Base-by-base conservation (phyloP, 164 flowering plant species). In the Akebia trifoliata region DNA sequence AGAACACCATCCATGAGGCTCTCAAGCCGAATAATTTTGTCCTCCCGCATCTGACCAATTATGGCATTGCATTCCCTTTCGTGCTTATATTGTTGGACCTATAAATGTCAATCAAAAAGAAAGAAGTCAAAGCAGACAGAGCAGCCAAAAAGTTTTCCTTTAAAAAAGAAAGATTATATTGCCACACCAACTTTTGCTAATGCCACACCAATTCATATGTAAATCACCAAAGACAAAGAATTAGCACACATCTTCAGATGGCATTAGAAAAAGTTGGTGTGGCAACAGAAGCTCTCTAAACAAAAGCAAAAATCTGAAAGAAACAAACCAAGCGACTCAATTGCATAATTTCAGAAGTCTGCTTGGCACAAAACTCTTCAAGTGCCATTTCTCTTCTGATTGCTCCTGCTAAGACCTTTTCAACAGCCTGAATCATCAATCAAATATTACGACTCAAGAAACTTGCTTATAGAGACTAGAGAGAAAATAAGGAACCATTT, bases 41-140 rank as follows among this genome's bases (percentile, higher is more conserved):
- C 99, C 64, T 94, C 99, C 58, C 93, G 69, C 36, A 79, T 83
- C 69, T 82, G 96, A 48, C 76, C 79, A 54, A 90, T 85, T 6
- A 90, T 80, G 15, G 87, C 82, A 67, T 81, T 87, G 77, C 99
- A 94, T 68, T 94, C 99, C 50, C 97, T 81, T 72, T 94, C 99
- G 72, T 94, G 99, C 69, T 80, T 94, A 70, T 87, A 87, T 62
- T 90, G 99, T 59, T 90, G 95, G n/a, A 90, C 86, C 99, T 94
- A 82, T 42, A 51, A 58, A 58, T 30, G 10, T 25, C 12, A 14
- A 59, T 8, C 25, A 55, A 6, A 34, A 38, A 50, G 29, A 21
- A 38, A 28, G 48, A 49, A 24, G 21, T 31, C 8, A 26, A n/a
- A n/a, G n/a, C 11, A 21, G 35, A 6, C 9, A 38, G 43, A 8